Evolutionary conservation across 108 stramenopile species (phyloP), one percentile per base, ranked within the genome.

Genomic region (Conticribra guillardii): DNA sequence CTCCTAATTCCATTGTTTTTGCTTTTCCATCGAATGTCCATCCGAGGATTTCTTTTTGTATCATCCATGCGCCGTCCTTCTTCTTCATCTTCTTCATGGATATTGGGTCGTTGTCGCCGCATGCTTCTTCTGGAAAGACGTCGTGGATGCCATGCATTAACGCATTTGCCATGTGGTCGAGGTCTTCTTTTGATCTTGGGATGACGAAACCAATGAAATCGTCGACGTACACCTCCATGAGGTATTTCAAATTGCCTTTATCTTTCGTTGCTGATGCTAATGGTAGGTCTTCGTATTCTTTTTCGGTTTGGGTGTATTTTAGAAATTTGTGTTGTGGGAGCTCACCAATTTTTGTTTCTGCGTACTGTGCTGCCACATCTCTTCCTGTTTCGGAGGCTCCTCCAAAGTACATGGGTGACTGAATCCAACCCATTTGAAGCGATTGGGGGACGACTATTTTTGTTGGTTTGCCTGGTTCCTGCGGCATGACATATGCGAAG

Each of bases 401-500:
- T 9, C 5, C 5, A 11, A 41, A 41, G 11, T 9, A 41, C 11
- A 11, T 5, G 5, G 37, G 37, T 41, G 37, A 41, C 5, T 41
- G 8, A 41, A 41, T 11, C 37, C 37, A 41, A 11, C 37, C 37
- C 37, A 41, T 41, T 11, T 41, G 37, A 11, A 41, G 37, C 8
- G 11, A 41, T 41, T 9, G 5, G 37, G 37, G 5, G 8, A 41
- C 37, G 5, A 41, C 37, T 11, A 41, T 9, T 9, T 5, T 41
- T 41, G 5, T 87, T 29, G 86, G 86, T 4, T 84, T 87, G 66
- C 71, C 78, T 15, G 80, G 81, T 19, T 87, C 84, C 79, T 81
- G 86, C 24, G 85, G 85, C 69, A 62, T 27, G 70, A 71, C 3
- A 27, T 16, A n/a, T 2, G 8, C 8, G 11, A 41, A 41, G 11